Evolutionary conservation across 208 protist genomes (phyloP), one percentile per base, ranked within the genome.

Genomic region (Acanthamoeba royreba): DNA sequence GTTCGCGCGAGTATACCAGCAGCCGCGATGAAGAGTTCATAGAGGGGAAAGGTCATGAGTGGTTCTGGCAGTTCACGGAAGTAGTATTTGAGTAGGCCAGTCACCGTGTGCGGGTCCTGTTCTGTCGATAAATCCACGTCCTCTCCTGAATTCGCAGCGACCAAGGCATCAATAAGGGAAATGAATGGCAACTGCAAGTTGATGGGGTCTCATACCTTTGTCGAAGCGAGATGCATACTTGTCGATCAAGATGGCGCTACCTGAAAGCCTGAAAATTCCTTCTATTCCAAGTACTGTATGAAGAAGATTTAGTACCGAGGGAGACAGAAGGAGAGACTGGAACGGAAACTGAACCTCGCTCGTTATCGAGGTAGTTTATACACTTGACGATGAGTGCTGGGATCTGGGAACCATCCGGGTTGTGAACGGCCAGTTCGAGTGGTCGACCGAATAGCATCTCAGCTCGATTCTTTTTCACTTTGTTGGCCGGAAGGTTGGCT

Each of bases 341-440:
- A n/a, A 61, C 5, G 28, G 7, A 46, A 0, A 35, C 25, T 25
- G 35, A 35, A 92, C 86, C 43, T 92, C 86, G 86, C 45, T 92
- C 86, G n/a, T 74, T 88, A 33, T 61, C 58, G 40, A 92, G 33
- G 53, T 74, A 92, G 25, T 66, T 92, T 35, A 92, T 74, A 40
- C 86, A 92, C 40, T 92, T 92, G 40, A 92, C 55, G 35, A 92
- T 52, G 38, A 92, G 49, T 33, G 86, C 86, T 5, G 86, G 86
- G 25, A 92, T 63, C 86, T 92, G 53, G 19, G 86, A 92, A 42
- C 86, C 86, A 46, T 92, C 86, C n/a, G 86, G 47, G 15, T 92
- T 92, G 40, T 92, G 53, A 40, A 92, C 86, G 43, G 86, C 86
- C 1, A 74, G 47, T 22, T 63, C 38, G 15, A 92, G 55, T 28